These are phyloP conservation scores for Eustoma russellianum DNA, from an alignment of 257 asterid species.

Conservation along the genomic window DNA sequence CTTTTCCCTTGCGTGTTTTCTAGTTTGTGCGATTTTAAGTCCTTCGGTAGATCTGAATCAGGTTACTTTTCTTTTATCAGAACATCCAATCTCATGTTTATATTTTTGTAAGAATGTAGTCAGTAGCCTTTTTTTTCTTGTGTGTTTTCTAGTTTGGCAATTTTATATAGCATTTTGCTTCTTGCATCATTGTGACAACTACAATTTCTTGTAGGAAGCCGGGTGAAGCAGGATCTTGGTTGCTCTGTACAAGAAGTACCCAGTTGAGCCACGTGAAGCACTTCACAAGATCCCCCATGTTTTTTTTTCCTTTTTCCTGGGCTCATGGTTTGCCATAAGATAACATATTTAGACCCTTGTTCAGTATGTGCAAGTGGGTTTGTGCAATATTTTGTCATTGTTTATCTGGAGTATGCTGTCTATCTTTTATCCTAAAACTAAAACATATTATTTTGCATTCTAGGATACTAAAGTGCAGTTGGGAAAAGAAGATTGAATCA, in stretches of 20 bases:
- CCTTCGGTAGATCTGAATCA: conserved; percentile 9
- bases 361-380: background rate
- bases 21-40: background rate
- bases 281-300: conserved; percentile 58
- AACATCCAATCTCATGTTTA: background rate
- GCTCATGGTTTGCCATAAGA: background rate
- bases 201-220: conserved; percentile 32
- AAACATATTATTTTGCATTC: background rate
- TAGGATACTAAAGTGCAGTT: conserved; percentile 41
- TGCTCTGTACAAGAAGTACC: conserved; percentile 42
- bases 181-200: conserved; percentile 1
- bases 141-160: background rate
- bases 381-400: conserved; percentile 8
- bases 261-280: conserved; percentile 62
- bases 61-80: conserved; percentile 31
- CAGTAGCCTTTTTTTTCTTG: background rate
- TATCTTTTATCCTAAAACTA: background rate
- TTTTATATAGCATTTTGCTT: background rate
- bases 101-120: no score
- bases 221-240: conserved; percentile 44
- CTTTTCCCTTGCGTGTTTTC: background rate
- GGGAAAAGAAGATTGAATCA: conserved; percentile 40
- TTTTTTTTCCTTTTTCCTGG: background rate
- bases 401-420: background rate
- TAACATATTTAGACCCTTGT: background rate